Evolutionary conservation across 2,329 filamentous ascomycete species (phyloP).

Genomic region (Neofusicoccum laricinum): DNA sequence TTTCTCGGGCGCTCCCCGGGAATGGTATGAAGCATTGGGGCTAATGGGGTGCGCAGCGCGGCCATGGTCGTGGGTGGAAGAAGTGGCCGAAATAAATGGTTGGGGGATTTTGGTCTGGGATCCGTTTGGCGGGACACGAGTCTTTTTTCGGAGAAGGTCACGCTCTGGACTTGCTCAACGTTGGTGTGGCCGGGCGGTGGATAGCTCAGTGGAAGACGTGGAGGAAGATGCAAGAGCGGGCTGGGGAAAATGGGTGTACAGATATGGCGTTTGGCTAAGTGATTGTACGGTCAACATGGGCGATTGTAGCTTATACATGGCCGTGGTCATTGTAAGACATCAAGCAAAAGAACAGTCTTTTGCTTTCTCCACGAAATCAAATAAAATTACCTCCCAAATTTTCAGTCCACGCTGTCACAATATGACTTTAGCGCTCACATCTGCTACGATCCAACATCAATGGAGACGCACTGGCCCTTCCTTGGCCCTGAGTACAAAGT

Average conservation of each 20-base stretch:
- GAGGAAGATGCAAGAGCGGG: background rate
- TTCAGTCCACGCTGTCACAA: no score
- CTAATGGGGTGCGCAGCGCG: constrained; percentile 52
- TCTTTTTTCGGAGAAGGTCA: background rate
- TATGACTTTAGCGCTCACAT: background rate
- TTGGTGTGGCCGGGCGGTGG: background rate
- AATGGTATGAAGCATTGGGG: constrained; percentile 18
- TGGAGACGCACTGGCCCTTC: no score
- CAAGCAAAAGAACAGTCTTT: background rate
- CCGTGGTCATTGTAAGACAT: background rate
- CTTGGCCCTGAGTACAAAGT: no score
- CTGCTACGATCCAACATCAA: no score
- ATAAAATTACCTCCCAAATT: background rate
- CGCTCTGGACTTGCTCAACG: no score
- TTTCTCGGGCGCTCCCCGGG: background rate
- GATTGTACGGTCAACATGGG: background rate
- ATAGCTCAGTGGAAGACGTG: background rate
- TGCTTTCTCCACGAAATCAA: background rate
- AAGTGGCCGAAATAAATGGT: constrained; percentile 62
- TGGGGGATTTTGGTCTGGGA: background rate
- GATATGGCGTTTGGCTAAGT: constrained; percentile 1
- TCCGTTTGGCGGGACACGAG: background rate
- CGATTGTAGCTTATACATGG: no score
- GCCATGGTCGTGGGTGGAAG: constrained; percentile 72
- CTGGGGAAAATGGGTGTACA: background rate